Evolutionary conservation across 148 eudicot species (phyloP).

Genomic region (Diospyros lotus): DNA sequence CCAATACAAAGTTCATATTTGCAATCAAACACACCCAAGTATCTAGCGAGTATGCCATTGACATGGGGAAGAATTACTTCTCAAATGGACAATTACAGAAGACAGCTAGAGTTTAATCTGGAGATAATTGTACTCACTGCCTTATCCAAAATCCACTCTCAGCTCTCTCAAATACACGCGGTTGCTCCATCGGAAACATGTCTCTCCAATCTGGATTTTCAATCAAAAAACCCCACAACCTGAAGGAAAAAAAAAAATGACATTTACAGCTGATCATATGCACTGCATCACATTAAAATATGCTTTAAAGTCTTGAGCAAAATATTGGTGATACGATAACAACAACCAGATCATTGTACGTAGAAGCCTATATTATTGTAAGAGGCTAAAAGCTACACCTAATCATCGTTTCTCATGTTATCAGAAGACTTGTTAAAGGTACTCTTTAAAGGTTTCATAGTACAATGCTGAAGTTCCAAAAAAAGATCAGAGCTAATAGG

Average conservation of each 20-base stretch:
- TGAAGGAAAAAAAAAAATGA: conserved; percentile 24
- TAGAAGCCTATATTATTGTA: too few species aligned
- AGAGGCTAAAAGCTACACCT: too few species aligned
- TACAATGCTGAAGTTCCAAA: too few species aligned
- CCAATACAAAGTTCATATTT: too few species aligned
- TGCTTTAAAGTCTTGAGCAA: too few species aligned
- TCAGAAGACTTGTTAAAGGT: not conserved
- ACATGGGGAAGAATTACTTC: not conserved
- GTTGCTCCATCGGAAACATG: conserved; percentile 50
- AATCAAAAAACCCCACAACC: conserved; percentile 67
- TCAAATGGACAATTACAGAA: not conserved
- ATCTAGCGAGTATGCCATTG: not conserved
- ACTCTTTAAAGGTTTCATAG: not conserved
- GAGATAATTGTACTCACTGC: not conserved
- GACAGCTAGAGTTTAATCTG: not conserved
- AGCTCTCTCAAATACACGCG: conserved; percentile 59
- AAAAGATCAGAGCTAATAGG: too few species aligned
- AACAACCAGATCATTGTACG: too few species aligned
- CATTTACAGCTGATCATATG: not conserved
- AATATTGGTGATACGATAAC: too few species aligned
- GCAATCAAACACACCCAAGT: too few species aligned
- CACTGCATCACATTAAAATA: not conserved
- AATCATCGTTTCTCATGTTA: not conserved
- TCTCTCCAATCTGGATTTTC: conserved; percentile 63
- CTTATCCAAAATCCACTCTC: conserved; percentile 43